Percentiles rank a stretch among this genome's conserved stretches.
Conservation (phyloP, 176 grass and related monocot genomes). For the Oryza punctata region DNA sequence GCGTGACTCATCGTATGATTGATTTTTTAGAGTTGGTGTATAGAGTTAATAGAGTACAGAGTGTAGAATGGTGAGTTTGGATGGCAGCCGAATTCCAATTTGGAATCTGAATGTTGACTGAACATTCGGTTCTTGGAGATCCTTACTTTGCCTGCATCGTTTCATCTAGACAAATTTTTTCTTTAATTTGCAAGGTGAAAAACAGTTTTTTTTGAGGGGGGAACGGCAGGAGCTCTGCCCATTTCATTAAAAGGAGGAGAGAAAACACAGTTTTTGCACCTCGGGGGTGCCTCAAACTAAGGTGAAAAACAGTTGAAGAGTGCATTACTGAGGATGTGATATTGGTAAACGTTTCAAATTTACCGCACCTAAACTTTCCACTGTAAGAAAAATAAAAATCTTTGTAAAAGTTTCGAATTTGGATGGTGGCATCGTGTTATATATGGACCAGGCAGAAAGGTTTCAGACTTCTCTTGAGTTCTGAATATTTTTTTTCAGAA, state of each 20-base stretch:
- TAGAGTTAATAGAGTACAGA: background rate
- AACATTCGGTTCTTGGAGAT: background rate
- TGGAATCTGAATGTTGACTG: slow-evolving; percentile 19
- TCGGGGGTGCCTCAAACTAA: too few relatives aligned
- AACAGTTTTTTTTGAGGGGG: too few relatives aligned
- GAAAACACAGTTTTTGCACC: too few relatives aligned
- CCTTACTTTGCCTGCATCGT: background rate
- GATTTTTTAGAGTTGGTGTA: background rate
- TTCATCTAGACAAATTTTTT: background rate
- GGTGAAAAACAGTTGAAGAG: background rate
- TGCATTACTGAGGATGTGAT: background rate
- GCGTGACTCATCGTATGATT: slow-evolving; percentile 4
- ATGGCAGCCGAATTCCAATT: slow-evolving; percentile 2
- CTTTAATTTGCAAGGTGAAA: background rate
- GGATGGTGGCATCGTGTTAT: background rate
- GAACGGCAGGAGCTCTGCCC: too few relatives aligned
- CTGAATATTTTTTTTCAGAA: background rate
- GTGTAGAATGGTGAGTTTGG: background rate
- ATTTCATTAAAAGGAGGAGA: too few relatives aligned
- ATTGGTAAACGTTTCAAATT: background rate
- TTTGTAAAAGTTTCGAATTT: too few relatives aligned
- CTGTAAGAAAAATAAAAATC: background rate
- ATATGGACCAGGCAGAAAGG: background rate
- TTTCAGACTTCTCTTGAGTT: background rate
- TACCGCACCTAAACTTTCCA: background rate